Evolutionary conservation across 2,329 filamentous ascomycete genomes (phyloP), one percentile per base, ranked within the genome.

Genomic region (Microascus cirrosus): DNA sequence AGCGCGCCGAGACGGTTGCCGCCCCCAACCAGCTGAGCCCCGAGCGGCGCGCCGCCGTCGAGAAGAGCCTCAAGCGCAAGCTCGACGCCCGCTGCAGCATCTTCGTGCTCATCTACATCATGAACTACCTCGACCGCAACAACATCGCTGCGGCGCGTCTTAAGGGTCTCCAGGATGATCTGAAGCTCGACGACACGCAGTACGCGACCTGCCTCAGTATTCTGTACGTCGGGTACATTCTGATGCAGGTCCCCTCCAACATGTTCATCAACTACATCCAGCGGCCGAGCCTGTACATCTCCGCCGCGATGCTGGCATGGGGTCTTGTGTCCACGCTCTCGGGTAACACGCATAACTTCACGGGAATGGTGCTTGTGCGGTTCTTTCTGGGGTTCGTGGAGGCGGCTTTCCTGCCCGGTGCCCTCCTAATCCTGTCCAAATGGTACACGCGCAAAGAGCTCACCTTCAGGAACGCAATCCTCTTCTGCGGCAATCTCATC

Each of bases 401-500:
- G 67, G 84, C 84, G 0, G 82, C 83, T 1, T 86, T 85, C 67
- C 72, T 85, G 50, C 50, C 50, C 5, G 50, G 84, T 50, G 81
- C 81, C 0, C 73, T 86, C 12, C 74, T 85, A 51, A 81, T 86
- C 53, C 73, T 87, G 22, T 83, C 81, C 0, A 83, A 85, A 63
- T 87, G 83, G 78, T 87, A 87, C 68, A 86, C 83, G 1, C 76
- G 82, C 54, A 76, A 78, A 55, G 80, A 83, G 68, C 64, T 84
- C 60, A 75, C 77, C 15, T 70, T 71, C 57, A 71, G 80, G 56
- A 81, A 83, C 62, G 79, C 80, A 58, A 74, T 84, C 34, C 68
- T 84, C 24, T 84, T 83, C 68, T 79, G 79, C 60, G 79, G 80
- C 1, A 82, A 82, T 64, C 75, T 83, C 61, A 77, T 84, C 62